Evolutionary conservation across 177 flowering plant species (phyloP).

Genomic region (Vitis hybrid): DNA sequence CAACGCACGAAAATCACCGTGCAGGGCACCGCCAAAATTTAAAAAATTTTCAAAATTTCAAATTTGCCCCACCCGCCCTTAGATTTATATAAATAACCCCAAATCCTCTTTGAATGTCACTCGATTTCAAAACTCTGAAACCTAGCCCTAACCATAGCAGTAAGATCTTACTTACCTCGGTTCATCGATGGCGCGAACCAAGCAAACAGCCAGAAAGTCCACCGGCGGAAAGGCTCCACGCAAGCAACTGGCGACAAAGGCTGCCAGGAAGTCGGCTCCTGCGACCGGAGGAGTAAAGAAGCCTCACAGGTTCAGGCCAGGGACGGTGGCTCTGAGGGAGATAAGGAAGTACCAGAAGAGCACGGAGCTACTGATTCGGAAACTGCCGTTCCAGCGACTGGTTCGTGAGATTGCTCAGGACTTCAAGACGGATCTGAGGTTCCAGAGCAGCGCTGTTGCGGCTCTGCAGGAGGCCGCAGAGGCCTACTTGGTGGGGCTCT

Average conservation of each 20-base stretch:
- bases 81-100: neutral
- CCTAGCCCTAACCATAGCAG: no score
- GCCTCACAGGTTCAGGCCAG: constrained; percentile 26
- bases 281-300: constrained; percentile 30
- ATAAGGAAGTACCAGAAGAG: constrained; percentile 26
- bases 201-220: constrained; percentile 27
- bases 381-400: constrained; percentile 24
- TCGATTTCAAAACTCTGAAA: no score
- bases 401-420: constrained; percentile 26
- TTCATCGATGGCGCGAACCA: constrained; percentile 19
- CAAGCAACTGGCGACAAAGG: constrained; percentile 26
- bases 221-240: constrained; percentile 28
- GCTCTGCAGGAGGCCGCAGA: constrained; percentile 25
- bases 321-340: constrained; percentile 26
- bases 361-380: constrained; percentile 20
- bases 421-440: constrained; percentile 21
- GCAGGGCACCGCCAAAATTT: no score
- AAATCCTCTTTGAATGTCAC: no score
- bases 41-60: neutral
- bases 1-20: neutral
- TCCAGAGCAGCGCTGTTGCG: constrained; percentile 24
- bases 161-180: no score
- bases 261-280: constrained; percentile 25
- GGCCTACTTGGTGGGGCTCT: constrained; percentile 19
- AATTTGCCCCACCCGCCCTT: neutral